Percentiles rank a stretch among this genome's conserved stretches.
These are phyloP conservation scores for Aspergillus sp. DNA, from an alignment of 2,329 filamentous ascomycete genomes.

Conservation along the genomic window DNA sequence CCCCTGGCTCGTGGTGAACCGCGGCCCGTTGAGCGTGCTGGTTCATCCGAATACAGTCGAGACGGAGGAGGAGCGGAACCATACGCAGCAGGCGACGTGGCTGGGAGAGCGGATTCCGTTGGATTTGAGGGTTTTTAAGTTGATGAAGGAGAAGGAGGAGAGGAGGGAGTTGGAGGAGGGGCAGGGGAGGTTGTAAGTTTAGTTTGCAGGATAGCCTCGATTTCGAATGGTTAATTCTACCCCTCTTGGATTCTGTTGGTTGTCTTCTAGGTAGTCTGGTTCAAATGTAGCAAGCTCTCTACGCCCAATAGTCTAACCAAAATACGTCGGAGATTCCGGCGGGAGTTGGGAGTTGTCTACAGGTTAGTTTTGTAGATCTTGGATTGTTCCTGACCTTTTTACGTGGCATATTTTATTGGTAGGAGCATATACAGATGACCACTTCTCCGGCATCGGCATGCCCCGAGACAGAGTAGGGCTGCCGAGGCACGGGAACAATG, in stretches of 20 bases:
- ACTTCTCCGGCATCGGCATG: too few species aligned
- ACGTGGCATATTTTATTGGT: too few species aligned
- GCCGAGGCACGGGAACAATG: too few species aligned
- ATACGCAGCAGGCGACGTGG: slow-evolving; percentile 38
- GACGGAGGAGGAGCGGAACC: slow-evolving; percentile 43
- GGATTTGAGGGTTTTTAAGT: slow-evolving; percentile 31
- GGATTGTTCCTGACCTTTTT: too few species aligned
- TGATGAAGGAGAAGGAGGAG: slow-evolving; percentile 16
- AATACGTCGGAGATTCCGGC: too few species aligned
- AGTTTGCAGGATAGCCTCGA: too few species aligned
- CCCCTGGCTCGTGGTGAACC: slow-evolving; percentile 71
- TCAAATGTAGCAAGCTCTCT: too few species aligned
- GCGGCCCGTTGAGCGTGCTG: slow-evolving; percentile 68
- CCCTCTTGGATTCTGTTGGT: background rate
- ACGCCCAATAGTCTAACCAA: too few species aligned
- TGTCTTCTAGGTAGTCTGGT: background rate
- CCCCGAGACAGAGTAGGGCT: too few species aligned
- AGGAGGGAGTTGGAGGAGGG: slow-evolving; percentile 9
- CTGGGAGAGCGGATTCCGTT: slow-evolving; percentile 38
- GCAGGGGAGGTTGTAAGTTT: slow-evolving; percentile 4
- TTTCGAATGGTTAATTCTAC: background rate
- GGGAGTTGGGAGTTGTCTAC: too few species aligned
- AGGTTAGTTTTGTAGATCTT: too few species aligned
- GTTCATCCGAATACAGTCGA: slow-evolving; percentile 67
- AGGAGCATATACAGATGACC: too few species aligned